Percentiles rank a stretch among this genome's conserved stretches.
These are phyloP conservation scores for Melaleuca quinquenervia DNA, from an alignment of 345 rosid genomes.

Conservation along the genomic window DNA sequence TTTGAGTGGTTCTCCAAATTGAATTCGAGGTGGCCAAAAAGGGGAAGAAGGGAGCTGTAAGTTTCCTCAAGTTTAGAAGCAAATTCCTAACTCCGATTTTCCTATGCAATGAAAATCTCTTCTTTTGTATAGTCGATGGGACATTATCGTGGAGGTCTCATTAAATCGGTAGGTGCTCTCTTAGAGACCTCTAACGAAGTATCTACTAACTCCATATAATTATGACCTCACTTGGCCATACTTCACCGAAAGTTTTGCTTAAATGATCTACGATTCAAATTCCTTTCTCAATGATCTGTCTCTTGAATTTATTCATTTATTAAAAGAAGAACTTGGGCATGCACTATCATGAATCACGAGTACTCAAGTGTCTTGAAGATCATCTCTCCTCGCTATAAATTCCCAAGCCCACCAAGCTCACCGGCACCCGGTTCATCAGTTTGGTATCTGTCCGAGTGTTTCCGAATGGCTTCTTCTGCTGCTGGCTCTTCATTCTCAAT, in stretches of 20 bases:
- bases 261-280: not conserved
- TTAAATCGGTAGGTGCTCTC: not conserved
- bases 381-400: not conserved
- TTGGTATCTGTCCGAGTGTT: not conserved
- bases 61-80: not conserved
- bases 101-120: not conserved
- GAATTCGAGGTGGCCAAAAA: not conserved
- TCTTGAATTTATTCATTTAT: not conserved
- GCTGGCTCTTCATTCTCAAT: not conserved
- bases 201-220: not conserved
- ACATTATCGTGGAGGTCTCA: not conserved
- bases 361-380: not conserved
- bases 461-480: not conserved
- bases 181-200: not conserved
- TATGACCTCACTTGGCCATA: not conserved
- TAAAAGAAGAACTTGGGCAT: not conserved
- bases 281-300: not conserved
- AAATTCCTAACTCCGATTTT: not conserved
- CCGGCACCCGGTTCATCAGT: not conserved
- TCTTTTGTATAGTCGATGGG: not conserved
- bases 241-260: not conserved
- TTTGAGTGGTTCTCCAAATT: not conserved
- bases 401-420: not conserved
- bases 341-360: constrained; percentile 10
- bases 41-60: not conserved